These are phyloP conservation scores for Triangularia setosa DNA, from an alignment of 2,329 filamentous ascomycete genomes.

Conservation along the genomic window DNA sequence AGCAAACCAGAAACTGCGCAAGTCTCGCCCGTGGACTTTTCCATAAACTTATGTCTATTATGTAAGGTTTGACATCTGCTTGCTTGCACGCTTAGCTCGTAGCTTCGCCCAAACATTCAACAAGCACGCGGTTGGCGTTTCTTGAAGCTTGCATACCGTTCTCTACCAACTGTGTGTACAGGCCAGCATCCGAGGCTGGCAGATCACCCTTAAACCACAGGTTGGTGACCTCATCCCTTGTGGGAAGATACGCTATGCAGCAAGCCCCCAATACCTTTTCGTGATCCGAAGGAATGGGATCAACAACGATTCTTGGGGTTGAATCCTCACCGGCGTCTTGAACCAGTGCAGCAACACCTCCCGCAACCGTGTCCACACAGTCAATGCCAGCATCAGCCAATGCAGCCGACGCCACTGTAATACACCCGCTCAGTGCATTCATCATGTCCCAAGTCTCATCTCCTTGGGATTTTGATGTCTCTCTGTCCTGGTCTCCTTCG, in stretches of 20 bases:
- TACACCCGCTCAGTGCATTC: slow-evolving; percentile 86
- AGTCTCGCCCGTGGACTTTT: background rate
- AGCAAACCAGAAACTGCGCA: background rate
- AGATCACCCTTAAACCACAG: slow-evolving; percentile 82
- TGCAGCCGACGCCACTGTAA: slow-evolving; percentile 89
- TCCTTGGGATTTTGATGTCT: slow-evolving; percentile 42
- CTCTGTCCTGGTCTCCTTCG: slow-evolving; percentile 82
- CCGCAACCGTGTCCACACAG: slow-evolving; percentile 84
- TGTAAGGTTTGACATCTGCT: background rate
- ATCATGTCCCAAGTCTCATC: slow-evolving; percentile 80
- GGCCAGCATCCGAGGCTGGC: slow-evolving; percentile 39
- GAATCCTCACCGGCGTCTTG: slow-evolving; percentile 33
- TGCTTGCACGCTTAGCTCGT: slow-evolving; percentile 13
- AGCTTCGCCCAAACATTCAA: slow-evolving; percentile 38
- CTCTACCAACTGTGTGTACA: slow-evolving; percentile 41
- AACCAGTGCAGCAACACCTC: slow-evolving; percentile 82
- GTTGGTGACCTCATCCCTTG: slow-evolving; percentile 86
- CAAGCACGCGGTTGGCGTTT: slow-evolving; percentile 41
- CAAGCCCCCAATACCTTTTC: slow-evolving; percentile 74
- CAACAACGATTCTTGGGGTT: slow-evolving; percentile 58
- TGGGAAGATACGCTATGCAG: slow-evolving; percentile 84
- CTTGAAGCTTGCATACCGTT: slow-evolving; percentile 40
- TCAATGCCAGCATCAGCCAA: slow-evolving; percentile 94
- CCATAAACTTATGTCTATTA: background rate
- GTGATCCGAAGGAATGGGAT: slow-evolving; percentile 80